Evolutionary conservation across 1,284 basidiomycete genomes (phyloP).

Genomic region (Puccinia polysora): DNA sequence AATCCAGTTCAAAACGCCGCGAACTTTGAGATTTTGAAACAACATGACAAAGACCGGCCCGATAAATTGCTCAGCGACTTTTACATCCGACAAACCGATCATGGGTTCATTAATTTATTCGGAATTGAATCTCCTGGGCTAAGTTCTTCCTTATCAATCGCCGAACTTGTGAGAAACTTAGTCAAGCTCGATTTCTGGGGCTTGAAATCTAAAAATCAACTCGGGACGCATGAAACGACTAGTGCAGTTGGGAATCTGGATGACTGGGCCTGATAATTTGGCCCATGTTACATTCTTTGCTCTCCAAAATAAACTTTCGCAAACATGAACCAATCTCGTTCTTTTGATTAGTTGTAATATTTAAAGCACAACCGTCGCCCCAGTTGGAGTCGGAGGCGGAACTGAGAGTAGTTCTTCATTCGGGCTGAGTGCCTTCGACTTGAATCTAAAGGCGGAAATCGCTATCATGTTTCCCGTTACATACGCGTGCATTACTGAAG

Average conservation of each 20-base stretch:
- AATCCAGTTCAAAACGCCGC: neutral
- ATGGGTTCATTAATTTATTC: conserved; percentile 53
- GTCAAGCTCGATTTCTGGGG: conserved; percentile 54
- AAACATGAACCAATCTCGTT: no score
- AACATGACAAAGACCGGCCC: no score
- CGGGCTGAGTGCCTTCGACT: neutral
- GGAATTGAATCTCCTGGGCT: conserved; percentile 60
- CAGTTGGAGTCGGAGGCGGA: no score
- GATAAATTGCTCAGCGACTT: conserved; percentile 24
- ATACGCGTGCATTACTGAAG: no score
- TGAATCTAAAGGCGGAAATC: no score
- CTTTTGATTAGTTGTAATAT: no score
- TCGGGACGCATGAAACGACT: conserved; percentile 56
- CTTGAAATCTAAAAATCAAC: conserved; percentile 56
- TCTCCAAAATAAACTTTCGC: neutral
- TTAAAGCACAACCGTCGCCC: no score
- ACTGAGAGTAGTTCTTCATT: neutral
- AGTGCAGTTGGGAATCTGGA: conserved; percentile 47
- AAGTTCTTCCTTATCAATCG: conserved; percentile 58
- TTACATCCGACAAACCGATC: conserved; percentile 14
- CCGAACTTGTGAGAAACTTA: conserved; percentile 55
- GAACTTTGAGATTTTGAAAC: neutral
- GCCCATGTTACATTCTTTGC: neutral
- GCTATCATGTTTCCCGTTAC: no score
- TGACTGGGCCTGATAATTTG: conserved; percentile 21